Percentiles rank a stretch among this genome's conserved stretches.
phyloP scores from a whole-genome alignment of 2,329 filamentous ascomycete genomes.

The Thermothelomyces thermophilus region DNA sequence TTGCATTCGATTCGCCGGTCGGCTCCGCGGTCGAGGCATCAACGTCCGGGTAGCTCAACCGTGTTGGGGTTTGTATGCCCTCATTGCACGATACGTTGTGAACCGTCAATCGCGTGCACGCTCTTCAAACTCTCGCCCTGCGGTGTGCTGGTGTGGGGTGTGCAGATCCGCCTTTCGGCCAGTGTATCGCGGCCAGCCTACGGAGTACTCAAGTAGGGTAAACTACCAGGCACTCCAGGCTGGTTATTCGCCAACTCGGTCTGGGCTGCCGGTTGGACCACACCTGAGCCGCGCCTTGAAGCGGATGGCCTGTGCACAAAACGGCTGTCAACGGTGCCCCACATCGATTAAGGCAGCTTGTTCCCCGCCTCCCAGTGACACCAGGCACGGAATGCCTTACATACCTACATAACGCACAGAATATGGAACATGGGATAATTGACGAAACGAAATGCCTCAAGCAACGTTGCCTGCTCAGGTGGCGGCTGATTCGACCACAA shows the following conservation, averaged over 20 bases:
- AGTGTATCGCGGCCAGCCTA: too few relatives aligned
- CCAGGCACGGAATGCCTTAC: neutral
- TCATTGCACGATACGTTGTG: conserved; percentile 11
- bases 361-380: neutral
- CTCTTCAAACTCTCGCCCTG: neutral
- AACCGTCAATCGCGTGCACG: conserved; percentile 10
- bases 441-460: too few relatives aligned
- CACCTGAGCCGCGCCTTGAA: neutral
- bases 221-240: neutral
- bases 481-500: too few relatives aligned
- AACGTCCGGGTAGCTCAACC: conserved; percentile 1
- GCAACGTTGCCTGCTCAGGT: too few relatives aligned
- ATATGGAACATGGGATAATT: too few relatives aligned
- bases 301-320: neutral
- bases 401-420: too few relatives aligned
- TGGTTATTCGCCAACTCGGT: too few relatives aligned
- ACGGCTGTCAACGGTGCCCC: conserved; percentile 1
- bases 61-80: neutral
- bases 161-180: neutral
- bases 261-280: too few relatives aligned
- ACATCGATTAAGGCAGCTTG: too few relatives aligned
- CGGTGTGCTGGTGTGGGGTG: conserved; percentile 1
- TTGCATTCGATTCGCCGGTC: conserved; percentile 25
- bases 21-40: conserved; percentile 10
- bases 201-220: neutral